phyloP scores from a whole-genome alignment of 768 basidiomycete species.

The Podaxis rugospora region DNA sequence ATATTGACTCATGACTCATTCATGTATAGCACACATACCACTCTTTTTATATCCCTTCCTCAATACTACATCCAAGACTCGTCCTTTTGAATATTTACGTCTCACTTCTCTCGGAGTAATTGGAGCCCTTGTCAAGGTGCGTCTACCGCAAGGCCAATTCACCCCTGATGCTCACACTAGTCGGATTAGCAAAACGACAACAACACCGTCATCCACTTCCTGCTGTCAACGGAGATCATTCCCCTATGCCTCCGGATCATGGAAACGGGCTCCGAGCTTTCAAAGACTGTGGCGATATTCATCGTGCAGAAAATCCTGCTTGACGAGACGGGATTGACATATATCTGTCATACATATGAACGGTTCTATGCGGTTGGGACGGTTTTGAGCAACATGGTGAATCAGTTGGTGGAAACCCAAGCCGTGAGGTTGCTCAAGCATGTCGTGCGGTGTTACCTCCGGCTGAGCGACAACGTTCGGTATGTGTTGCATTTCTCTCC shows the following conservation, averaged over 20 bases:
- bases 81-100: constrained; percentile 99
- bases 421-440: constrained; percentile 96
- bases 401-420: constrained; percentile 95
- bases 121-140: constrained; percentile 94
- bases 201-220: constrained; percentile 97
- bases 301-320: constrained; percentile 98
- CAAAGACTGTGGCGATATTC: constrained; percentile 99
- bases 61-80: constrained; percentile 97
- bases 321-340: constrained; percentile 95
- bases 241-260: constrained; percentile 98
- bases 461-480: constrained; percentile 95
- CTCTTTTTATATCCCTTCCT: constrained; percentile 98
- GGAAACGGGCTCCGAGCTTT: constrained; percentile 98
- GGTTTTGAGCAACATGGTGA: constrained; percentile 98
- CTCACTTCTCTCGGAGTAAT: constrained; percentile 99
- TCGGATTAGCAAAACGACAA: constrained; percentile 92
- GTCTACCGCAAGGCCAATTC: constrained; percentile 13
- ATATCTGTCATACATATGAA: constrained; percentile 99
- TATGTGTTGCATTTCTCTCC: constrained; percentile 29
- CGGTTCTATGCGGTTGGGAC: constrained; percentile 99
- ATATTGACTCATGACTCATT: constrained; percentile 54
- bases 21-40: constrained; percentile 88
- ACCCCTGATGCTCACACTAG: background rate
- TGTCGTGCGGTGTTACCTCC: constrained; percentile 94
- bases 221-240: constrained; percentile 98